Evolutionary conservation across 75 land plant species (phyloP).

Genomic region (Chamaecyparis obtusa): DNA sequence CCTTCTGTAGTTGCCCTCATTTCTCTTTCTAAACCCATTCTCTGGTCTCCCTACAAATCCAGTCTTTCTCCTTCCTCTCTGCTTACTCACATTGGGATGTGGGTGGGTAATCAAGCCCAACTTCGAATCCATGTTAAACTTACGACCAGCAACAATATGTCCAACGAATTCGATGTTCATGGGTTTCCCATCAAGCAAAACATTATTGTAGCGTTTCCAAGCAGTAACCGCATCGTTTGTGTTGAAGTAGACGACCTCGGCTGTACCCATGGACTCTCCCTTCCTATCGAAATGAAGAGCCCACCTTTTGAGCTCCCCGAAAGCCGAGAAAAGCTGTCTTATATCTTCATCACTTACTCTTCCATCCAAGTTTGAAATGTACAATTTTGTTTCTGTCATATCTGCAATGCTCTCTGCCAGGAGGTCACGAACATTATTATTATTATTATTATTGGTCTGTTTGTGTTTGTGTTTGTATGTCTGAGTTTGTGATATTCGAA

Average conservation of each 20-base stretch:
- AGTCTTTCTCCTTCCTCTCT: background rate
- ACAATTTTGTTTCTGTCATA: background rate
- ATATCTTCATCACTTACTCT: background rate
- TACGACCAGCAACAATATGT: background rate
- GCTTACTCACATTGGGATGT: background rate
- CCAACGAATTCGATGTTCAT: conserved; percentile 8
- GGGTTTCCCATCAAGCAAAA: conserved; percentile 42
- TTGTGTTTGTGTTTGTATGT: background rate
- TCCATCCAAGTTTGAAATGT: background rate
- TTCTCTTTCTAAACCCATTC: too few species aligned
- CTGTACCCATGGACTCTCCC: conserved; percentile 27
- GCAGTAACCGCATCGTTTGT: conserved; percentile 20
- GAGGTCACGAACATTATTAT: background rate
- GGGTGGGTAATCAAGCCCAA: background rate
- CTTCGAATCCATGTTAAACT: background rate
- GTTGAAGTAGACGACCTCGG: conserved; percentile 34
- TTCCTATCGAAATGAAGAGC: background rate
- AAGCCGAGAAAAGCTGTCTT: background rate
- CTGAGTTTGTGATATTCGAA: background rate
- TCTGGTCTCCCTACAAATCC: too few species aligned
- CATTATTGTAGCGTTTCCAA: conserved; percentile 36
- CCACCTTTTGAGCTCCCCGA: background rate
- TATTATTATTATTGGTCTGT: too few species aligned
- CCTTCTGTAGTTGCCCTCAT: too few species aligned
- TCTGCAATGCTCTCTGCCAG: background rate